phyloP scores from a whole-genome alignment of 345 rosid genomes.

The Reutealis trisperma region DNA sequence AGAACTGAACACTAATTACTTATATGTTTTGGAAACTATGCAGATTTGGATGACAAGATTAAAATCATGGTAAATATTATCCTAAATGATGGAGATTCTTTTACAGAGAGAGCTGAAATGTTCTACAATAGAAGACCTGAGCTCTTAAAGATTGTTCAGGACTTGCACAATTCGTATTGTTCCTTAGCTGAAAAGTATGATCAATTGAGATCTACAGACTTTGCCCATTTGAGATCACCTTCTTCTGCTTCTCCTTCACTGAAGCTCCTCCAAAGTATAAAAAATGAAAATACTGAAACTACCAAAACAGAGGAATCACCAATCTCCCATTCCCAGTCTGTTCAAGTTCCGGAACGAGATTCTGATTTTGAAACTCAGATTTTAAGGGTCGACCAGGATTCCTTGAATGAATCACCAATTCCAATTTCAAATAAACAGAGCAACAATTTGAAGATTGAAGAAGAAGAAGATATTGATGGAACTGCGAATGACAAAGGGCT shows the following conservation, averaged over 20 bases:
- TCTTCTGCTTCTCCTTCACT: not conserved
- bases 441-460: constrained; percentile 8
- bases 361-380: not conserved
- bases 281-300: not conserved
- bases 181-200: constrained; percentile 26
- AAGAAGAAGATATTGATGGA: not conserved
- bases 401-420: not conserved
- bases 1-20: not conserved
- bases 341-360: not conserved
- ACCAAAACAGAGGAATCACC: constrained; percentile 5
- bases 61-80: constrained; percentile 18
- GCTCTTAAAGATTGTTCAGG: constrained; percentile 16
- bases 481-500: not conserved
- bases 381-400: not conserved
- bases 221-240: constrained; percentile 1
- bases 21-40: not conserved
- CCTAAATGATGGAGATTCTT: constrained; percentile 31
- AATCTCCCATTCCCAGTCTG: not conserved
- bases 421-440: not conserved
- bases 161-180: constrained; percentile 23
- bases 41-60: constrained; percentile 31
- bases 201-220: constrained; percentile 17
- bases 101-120: constrained; percentile 27
- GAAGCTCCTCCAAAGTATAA: not conserved
- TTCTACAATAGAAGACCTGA: constrained; percentile 30